A percentile compares a stretch with the other conserved stretches of the same genome.
phyloP scores from a whole-genome alignment of 495 filamentous ascomycete genomes.

The Podospora bellae-mahoneyi region DNA sequence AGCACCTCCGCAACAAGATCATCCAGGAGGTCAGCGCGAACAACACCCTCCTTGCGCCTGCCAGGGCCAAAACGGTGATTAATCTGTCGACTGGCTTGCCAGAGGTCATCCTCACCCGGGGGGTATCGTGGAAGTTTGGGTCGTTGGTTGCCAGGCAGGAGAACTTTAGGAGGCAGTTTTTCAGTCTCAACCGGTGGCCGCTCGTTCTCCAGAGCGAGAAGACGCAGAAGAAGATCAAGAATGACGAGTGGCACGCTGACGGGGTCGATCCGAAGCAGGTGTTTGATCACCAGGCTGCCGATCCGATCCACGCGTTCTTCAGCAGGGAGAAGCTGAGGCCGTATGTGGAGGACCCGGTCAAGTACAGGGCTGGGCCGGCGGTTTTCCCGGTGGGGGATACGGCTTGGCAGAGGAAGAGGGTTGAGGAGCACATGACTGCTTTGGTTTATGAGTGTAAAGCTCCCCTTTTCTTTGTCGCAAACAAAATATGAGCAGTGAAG shows the following conservation, averaged over 20 bases:
- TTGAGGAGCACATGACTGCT: slow-evolving; percentile 20
- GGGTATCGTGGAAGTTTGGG: slow-evolving; percentile 29
- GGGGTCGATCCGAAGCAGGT: slow-evolving; percentile 16
- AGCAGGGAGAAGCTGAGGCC: slow-evolving; percentile 20
- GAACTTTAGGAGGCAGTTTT: slow-evolving; percentile 18
- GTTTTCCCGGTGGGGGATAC: slow-evolving; percentile 31
- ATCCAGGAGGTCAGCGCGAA: slow-evolving; percentile 29
- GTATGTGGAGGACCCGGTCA: slow-evolving; percentile 21
- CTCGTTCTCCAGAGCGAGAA: slow-evolving; percentile 14
- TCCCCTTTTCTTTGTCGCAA: not conserved
- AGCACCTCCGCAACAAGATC: slow-evolving; percentile 19
- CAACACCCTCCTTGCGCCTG: slow-evolving; percentile 27
- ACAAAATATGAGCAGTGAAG: not conserved
- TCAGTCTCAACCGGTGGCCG: slow-evolving; percentile 30
- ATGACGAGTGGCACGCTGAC: slow-evolving; percentile 5
- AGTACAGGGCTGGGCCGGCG: slow-evolving; percentile 21
- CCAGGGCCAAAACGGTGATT: slow-evolving; percentile 9
- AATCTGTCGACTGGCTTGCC: not conserved
- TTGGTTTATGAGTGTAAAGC: slow-evolving; percentile 20
- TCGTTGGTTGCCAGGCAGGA: not conserved
- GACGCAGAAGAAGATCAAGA: not conserved
- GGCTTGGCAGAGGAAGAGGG: slow-evolving; percentile 16
- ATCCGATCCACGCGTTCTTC: slow-evolving; percentile 21
- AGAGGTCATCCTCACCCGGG: slow-evolving; percentile 13
- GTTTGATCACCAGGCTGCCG: slow-evolving; percentile 19